These are phyloP conservation scores for Mucor sp. DNA, from an alignment of 371 early-diverging fungal species.

Conservation along the genomic window DNA sequence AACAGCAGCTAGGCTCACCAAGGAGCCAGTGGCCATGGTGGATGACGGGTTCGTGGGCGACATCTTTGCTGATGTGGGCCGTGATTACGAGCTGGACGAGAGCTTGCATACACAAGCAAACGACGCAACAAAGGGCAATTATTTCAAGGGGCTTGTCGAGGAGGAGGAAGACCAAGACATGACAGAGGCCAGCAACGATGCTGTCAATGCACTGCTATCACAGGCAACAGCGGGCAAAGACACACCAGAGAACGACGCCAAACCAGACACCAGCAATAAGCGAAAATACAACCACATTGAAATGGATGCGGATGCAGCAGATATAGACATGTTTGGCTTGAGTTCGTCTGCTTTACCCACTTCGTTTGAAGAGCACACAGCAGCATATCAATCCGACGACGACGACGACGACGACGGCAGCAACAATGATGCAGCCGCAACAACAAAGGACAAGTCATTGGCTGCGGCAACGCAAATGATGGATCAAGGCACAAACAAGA, in stretches of 20 bases:
- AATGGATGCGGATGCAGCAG: slow-evolving; percentile 44
- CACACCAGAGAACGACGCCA: slow-evolving; percentile 5
- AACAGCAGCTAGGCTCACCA: neutral
- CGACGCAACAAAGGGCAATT: slow-evolving; percentile 21
- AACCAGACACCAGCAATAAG: slow-evolving; percentile 6
- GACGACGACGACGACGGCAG: slow-evolving; percentile 43
- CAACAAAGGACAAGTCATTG: slow-evolving; percentile 18
- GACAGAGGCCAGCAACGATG: slow-evolving; percentile 18
- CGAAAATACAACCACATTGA: slow-evolving; percentile 11
- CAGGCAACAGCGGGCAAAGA: slow-evolving; percentile 12
- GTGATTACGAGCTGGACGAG: slow-evolving; percentile 71
- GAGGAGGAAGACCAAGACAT: slow-evolving; percentile 29
- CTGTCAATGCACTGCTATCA: slow-evolving; percentile 24
- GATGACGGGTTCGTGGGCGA: slow-evolving; percentile 52
- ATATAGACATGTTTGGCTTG: slow-evolving; percentile 51
- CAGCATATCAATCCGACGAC: slow-evolving; percentile 59
- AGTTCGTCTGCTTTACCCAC: slow-evolving; percentile 48
- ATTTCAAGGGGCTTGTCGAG: slow-evolving; percentile 30
- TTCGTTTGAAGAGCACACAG: slow-evolving; percentile 44
- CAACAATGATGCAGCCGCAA: slow-evolving; percentile 1
- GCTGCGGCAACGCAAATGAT: slow-evolving; percentile 46
- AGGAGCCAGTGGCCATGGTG: slow-evolving; percentile 17
- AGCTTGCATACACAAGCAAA: slow-evolving; percentile 8
- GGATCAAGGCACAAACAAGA: slow-evolving; percentile 70
- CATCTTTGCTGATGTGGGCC: slow-evolving; percentile 88